Conservation (phyloP, 345 rosid genomes). For the Rhodamnia rubescens region DNA sequence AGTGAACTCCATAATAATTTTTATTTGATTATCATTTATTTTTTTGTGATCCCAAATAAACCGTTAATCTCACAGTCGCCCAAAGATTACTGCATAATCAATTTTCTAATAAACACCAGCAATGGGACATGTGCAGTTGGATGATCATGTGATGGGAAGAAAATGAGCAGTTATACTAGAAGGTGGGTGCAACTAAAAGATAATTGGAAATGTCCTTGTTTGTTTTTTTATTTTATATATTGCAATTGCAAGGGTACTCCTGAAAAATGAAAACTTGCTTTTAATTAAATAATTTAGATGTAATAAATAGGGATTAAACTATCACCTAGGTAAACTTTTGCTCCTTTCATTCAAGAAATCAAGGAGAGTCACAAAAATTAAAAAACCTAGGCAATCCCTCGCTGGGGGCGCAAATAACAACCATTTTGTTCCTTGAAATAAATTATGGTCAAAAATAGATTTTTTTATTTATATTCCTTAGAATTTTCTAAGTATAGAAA, state of each 20-base stretch:
- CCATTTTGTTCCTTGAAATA: no score
- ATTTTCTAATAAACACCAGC: not conserved
- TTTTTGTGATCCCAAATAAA: no score
- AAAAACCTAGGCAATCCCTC: not conserved
- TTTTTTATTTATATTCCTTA: no score
- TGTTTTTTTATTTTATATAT: not conserved
- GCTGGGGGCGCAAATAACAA: fast-evolving
- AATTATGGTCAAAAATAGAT: no score
- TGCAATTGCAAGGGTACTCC: not conserved
- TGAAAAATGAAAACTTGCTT: not conserved
- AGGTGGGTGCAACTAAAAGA: not conserved
- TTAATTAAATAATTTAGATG: not conserved
- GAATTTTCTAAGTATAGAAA: no score
- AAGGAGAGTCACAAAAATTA: not conserved
- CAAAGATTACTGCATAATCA: no score
- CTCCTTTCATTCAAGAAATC: not conserved
- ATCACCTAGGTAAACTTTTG: not conserved
- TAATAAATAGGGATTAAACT: not conserved
- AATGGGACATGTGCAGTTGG: not conserved
- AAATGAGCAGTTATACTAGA: not conserved
- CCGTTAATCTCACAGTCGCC: no score
- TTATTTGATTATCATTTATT: no score
- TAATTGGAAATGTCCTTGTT: not conserved
- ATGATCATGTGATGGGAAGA: not conserved
- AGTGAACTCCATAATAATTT: no score